Percentiles rank a stretch among this genome's conserved stretches.
These are phyloP conservation scores for Fraxinus floribunda DNA, from an alignment of 305 asterid genomes.

Conservation along the genomic window DNA sequence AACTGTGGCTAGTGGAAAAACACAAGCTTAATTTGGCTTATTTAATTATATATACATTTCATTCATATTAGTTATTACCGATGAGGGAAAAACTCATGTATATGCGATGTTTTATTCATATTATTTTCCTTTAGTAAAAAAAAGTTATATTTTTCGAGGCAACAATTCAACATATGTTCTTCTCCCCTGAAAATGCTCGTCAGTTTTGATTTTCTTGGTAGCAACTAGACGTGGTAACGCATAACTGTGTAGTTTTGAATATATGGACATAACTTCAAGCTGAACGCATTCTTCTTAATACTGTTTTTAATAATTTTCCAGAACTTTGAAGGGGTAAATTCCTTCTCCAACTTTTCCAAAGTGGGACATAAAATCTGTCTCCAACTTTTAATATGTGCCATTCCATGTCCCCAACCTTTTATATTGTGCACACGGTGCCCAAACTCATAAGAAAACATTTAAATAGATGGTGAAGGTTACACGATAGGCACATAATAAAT, in stretches of 20 bases:
- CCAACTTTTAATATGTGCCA: background rate
- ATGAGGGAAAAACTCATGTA: background rate
- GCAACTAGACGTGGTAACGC: background rate
- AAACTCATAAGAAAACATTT: background rate
- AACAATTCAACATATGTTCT: background rate
- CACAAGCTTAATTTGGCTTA: conserved; percentile 29
- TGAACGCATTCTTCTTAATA: too few species aligned
- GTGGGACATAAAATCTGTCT: background rate
- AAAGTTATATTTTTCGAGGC: background rate
- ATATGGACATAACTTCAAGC: too few species aligned
- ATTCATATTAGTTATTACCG: background rate
- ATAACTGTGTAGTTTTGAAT: background rate
- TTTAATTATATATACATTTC: background rate
- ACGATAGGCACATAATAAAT: too few species aligned
- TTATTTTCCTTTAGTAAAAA: background rate
- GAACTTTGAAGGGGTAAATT: too few species aligned
- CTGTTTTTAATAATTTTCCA: too few species aligned
- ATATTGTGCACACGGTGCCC: background rate
- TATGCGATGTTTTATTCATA: background rate
- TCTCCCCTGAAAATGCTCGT: background rate
- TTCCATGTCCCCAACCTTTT: background rate
- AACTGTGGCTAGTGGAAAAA: conserved; percentile 35
- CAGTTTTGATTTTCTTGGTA: background rate
- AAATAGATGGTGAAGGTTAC: too few species aligned
- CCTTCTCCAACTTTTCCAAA: background rate